Conservation (phyloP, 2,329 filamentous ascomycete genomes). For the Parascedosporium putredinis region DNA sequence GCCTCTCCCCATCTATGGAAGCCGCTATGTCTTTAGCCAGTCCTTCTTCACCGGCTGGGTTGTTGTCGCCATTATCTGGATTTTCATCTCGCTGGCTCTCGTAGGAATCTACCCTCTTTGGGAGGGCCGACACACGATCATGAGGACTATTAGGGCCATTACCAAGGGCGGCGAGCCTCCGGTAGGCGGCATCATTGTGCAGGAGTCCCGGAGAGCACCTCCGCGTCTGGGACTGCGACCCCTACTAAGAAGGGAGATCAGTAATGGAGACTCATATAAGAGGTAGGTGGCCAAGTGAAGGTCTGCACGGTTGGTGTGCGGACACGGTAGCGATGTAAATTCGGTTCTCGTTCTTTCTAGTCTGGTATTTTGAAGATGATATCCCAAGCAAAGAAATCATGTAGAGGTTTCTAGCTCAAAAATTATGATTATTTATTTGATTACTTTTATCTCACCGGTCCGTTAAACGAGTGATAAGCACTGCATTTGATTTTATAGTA, state of each 20-base stretch:
- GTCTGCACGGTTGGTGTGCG: no score
- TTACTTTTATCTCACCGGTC: no score
- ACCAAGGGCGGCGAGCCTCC: not conserved
- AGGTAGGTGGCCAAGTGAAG: not conserved
- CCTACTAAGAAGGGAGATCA: slow-evolving; percentile 1
- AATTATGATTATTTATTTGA: no score
- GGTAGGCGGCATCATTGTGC: not conserved
- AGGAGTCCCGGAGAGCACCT: not conserved
- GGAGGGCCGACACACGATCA: slow-evolving; percentile 62
- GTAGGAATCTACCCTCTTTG: slow-evolving; percentile 76
- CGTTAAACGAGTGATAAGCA: no score
- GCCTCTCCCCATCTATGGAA: slow-evolving; percentile 87
- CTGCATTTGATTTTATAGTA: no score
- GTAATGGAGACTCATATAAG: not conserved
- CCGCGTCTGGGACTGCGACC: not conserved
- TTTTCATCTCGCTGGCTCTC: slow-evolving; percentile 60
- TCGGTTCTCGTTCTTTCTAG: no score
- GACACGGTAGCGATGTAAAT: no score
- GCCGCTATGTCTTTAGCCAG: slow-evolving; percentile 70
- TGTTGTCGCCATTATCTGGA: slow-evolving; percentile 66
- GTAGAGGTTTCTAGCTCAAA: no score
- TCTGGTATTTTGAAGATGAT: no score
- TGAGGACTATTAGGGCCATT: slow-evolving; percentile 27
- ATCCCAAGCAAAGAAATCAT: no score
- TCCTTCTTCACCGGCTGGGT: slow-evolving; percentile 78